These are phyloP conservation scores for Boletus barrowsii DNA, from an alignment of 768 basidiomycete species.

Conservation along the genomic window DNA sequence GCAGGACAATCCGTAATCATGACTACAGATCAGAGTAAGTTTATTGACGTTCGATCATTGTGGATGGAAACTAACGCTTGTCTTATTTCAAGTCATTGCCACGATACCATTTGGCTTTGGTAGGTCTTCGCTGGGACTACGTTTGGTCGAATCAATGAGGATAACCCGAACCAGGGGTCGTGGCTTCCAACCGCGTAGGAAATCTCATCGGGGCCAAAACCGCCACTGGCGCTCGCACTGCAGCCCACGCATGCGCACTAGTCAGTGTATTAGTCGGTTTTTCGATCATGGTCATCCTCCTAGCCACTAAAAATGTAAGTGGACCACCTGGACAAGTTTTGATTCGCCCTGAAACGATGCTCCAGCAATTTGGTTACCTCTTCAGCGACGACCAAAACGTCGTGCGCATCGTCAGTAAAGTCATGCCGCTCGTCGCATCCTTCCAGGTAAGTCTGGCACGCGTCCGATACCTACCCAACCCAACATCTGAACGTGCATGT, in stretches of 20 bases:
- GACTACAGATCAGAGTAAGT: constrained; percentile 71
- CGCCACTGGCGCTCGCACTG: constrained; percentile 48
- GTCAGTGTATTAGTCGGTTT: constrained; percentile 59
- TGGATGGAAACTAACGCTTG: neutral
- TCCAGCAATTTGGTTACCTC: constrained; percentile 57
- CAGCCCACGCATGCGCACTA: constrained; percentile 62
- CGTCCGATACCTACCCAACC: neutral
- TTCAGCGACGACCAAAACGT: constrained; percentile 64
- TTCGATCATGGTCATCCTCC: constrained; percentile 56
- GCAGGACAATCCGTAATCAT: constrained; percentile 79
- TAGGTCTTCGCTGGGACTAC: constrained; percentile 9
- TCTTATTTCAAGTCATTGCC: constrained; percentile 49
- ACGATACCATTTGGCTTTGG: constrained; percentile 76
- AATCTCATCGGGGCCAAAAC: constrained; percentile 64
- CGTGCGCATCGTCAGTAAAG: constrained; percentile 45
- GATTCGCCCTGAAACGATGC: neutral
- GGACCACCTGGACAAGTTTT: neutral
- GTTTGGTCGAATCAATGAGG: neutral
- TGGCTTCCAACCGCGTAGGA: constrained; percentile 69
- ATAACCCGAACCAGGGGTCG: constrained; percentile 44
- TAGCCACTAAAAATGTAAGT: constrained; percentile 56
- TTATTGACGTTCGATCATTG: neutral
- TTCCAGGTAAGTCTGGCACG: constrained; percentile 40
- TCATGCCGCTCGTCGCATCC: constrained; percentile 54
- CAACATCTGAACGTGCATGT: neutral